These are phyloP conservation scores for Kalmusia sp. DNA, from an alignment of 2,329 filamentous ascomycete species.

Conservation along the genomic window DNA sequence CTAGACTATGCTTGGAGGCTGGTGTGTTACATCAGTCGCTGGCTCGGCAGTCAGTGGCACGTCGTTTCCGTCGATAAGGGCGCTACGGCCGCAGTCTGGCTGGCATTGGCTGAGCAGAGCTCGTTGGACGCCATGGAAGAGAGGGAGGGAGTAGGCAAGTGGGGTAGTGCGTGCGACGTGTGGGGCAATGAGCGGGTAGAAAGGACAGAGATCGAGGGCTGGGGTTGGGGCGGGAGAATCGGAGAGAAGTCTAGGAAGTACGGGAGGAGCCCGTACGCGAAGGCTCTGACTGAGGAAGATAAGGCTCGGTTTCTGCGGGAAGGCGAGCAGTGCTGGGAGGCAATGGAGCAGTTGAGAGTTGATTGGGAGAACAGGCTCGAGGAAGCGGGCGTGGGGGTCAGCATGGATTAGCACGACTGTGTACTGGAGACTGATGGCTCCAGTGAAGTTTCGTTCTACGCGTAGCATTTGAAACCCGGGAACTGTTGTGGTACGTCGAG, in stretches of 20 bases:
- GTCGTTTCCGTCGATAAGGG: constrained; percentile 76
- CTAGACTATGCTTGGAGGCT: constrained; percentile 73
- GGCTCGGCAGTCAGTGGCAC: constrained; percentile 90
- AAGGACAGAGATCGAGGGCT: constrained; percentile 84
- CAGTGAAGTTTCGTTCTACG: neutral
- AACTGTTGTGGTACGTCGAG: neutral
- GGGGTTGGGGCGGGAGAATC: constrained; percentile 70
- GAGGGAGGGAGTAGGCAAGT: constrained; percentile 71
- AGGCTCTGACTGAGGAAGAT: constrained; percentile 66
- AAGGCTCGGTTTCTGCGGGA: constrained; percentile 67
- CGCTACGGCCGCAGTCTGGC: constrained; percentile 78
- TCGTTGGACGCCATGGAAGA: constrained; percentile 64
- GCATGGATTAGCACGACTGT: constrained; percentile 24
- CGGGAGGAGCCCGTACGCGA: constrained; percentile 65
- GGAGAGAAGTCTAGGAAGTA: constrained; percentile 57
- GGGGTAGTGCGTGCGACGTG: constrained; percentile 77
- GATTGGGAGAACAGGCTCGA: constrained; percentile 63
- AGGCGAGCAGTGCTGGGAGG: constrained; percentile 68
- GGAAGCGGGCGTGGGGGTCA: constrained; percentile 45
- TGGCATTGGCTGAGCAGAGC: constrained; percentile 72
- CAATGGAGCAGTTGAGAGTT: constrained; percentile 74
- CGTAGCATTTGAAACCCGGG: neutral
- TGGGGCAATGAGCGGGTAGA: constrained; percentile 68
- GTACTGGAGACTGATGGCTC: neutral
- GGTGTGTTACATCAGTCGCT: constrained; percentile 74